Conservation (phyloP, 768 basidiomycete species). For the Neoboletus subvelutipes region DNA sequence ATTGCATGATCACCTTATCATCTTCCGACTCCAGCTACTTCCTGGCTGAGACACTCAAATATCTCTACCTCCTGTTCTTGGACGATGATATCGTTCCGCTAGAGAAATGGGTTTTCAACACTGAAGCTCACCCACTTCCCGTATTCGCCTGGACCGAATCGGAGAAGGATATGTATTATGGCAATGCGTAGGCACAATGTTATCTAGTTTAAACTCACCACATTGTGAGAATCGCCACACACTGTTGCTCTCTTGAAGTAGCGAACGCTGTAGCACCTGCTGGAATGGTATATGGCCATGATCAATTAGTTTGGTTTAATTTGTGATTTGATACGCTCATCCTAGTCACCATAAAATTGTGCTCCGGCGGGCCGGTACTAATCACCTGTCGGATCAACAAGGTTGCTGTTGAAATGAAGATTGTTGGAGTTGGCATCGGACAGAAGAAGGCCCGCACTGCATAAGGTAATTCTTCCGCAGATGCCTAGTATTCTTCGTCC, state of each 20-base stretch:
- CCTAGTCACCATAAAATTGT: not conserved
- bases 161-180: conserved; percentile 43
- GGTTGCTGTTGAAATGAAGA: not conserved
- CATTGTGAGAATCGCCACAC: not conserved
- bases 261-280: not conserved
- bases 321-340: not conserved
- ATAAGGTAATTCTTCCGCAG: conserved; percentile 12
- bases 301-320: not conserved
- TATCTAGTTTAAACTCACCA: not conserved
- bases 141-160: conserved; percentile 61
- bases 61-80: conserved; percentile 68
- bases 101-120: conserved; percentile 61
- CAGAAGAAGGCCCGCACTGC: not conserved
- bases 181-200: not conserved
- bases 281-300: too few relatives aligned
- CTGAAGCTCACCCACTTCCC: conserved; percentile 77
- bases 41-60: conserved; percentile 65
- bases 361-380: not conserved
- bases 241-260: not conserved
- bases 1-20: not conserved
- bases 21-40: conserved; percentile 40
- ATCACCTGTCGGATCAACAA: not conserved
- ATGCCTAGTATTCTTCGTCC: not conserved
- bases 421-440: too few relatives aligned
- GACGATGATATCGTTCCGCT: conserved; percentile 59